phyloP scores from a whole-genome alignment of 805 yeast genomes.

The Saturnispora kantuleensis region DNA sequence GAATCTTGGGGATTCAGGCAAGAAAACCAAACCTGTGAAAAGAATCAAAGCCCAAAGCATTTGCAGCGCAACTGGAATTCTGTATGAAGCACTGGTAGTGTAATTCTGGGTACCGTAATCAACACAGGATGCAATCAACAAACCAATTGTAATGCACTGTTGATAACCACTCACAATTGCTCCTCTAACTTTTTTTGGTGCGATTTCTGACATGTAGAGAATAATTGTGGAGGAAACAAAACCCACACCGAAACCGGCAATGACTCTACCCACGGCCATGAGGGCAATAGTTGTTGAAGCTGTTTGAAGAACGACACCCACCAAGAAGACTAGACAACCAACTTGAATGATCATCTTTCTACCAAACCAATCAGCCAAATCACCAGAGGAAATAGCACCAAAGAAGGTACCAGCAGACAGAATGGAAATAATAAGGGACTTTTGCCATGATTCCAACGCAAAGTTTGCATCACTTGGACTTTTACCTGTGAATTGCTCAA shows the following conservation, averaged over 20 bases:
- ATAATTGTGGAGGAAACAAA: constrained; percentile 69
- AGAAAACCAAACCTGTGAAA: constrained; percentile 48
- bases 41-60: constrained; percentile 59
- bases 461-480: constrained; percentile 24
- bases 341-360: constrained; percentile 37
- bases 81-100: constrained; percentile 48
- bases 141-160: constrained; percentile 54
- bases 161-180: constrained; percentile 70
- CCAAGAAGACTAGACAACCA: constrained; percentile 35
- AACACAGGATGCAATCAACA: constrained; percentile 58
- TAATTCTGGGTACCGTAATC: constrained; percentile 56
- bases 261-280: constrained; percentile 56
- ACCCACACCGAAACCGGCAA: constrained; percentile 76
- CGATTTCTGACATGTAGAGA: constrained; percentile 67
- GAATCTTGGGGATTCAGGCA: constrained; percentile 75
- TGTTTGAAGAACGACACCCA: constrained; percentile 41
- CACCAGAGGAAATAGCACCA: constrained; percentile 58
- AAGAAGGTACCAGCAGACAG: constrained; percentile 61
- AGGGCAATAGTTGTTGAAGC: constrained; percentile 37
- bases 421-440: constrained; percentile 55
- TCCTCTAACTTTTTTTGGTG: constrained; percentile 74
- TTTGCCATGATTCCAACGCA: constrained; percentile 23
- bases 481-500: constrained; percentile 22
- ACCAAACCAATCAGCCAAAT: constrained; percentile 37
- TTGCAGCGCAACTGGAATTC: constrained; percentile 69